These are phyloP conservation scores for Ophiostoma himal-ulmi DNA, from an alignment of 2,329 filamentous ascomycete genomes.

Conservation along the genomic window DNA sequence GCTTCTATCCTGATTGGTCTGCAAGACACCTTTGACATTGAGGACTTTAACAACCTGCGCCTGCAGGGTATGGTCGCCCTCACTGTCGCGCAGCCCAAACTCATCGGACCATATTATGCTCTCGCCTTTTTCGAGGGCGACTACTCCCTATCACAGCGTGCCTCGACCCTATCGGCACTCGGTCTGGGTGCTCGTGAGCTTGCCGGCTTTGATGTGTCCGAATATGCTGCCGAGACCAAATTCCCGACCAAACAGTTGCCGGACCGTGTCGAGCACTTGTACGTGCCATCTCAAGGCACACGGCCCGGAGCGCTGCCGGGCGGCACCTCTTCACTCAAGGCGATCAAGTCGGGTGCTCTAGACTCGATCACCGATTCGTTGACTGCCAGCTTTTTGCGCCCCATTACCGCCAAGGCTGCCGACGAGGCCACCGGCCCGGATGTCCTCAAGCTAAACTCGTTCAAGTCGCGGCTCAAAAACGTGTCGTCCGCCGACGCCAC, in stretches of 20 bases:
- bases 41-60: constrained; percentile 67
- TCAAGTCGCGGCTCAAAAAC: constrained; percentile 63
- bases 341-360: constrained; percentile 54
- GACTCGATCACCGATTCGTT: constrained; percentile 62
- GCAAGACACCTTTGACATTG: constrained; percentile 78
- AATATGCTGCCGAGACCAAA: constrained; percentile 43
- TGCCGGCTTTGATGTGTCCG: constrained; percentile 63
- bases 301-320: constrained; percentile 26
- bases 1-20: constrained; percentile 70
- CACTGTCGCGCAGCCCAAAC: constrained; percentile 65
- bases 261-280: constrained; percentile 65
- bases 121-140: constrained; percentile 87
- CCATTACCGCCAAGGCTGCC: constrained; percentile 74
- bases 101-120: constrained; percentile 78
- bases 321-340: constrained; percentile 37
- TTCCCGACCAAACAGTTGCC: constrained; percentile 83
- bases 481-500: constrained; percentile 9
- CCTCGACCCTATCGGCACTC: constrained; percentile 72
- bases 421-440: constrained; percentile 75
- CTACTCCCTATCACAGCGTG: constrained; percentile 79
- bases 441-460: constrained; percentile 80
- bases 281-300: constrained; percentile 39
- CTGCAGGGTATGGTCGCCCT: constrained; percentile 78
- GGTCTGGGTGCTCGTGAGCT: constrained; percentile 79
- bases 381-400: constrained; percentile 67